These are phyloP conservation scores for Magnaporthiopsis incrustans DNA, from an alignment of 2,329 filamentous ascomycete genomes.

Conservation along the genomic window DNA sequence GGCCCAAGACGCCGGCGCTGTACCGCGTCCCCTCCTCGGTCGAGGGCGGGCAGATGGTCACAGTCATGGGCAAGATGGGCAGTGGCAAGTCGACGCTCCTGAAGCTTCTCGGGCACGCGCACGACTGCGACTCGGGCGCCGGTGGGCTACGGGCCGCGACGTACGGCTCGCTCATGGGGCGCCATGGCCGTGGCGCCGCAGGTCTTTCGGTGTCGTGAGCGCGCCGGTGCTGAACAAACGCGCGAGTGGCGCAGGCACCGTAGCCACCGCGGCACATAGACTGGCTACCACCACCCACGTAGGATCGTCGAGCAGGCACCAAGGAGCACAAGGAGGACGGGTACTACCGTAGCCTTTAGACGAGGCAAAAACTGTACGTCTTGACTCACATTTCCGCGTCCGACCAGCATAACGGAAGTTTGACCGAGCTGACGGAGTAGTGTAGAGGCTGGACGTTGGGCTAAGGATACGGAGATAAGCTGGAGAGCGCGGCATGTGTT, in stretches of 20 bases:
- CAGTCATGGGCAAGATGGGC: constrained; percentile 52
- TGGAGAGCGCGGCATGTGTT: too few relatives aligned
- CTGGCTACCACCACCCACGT: constrained; percentile 65
- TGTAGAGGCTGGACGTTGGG: too few relatives aligned
- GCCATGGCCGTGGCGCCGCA: constrained; percentile 58
- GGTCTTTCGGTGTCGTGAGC: constrained; percentile 56
- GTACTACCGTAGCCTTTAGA: constrained; percentile 4
- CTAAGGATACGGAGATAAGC: too few relatives aligned
- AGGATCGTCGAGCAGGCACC: too few relatives aligned
- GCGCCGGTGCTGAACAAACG: constrained; percentile 50
- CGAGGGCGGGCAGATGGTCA: constrained; percentile 35
- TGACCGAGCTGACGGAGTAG: too few relatives aligned
- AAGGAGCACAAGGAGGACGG: too few relatives aligned
- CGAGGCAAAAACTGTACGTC: background rate
- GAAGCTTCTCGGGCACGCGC: constrained; percentile 53
- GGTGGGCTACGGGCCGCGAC: constrained; percentile 50
- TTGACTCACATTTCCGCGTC: background rate
- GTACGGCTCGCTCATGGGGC: constrained; percentile 50
- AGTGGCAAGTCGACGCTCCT: constrained; percentile 55
- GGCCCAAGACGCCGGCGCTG: background rate
- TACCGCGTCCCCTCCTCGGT: constrained; percentile 3
- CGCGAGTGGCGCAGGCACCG: constrained; percentile 9
- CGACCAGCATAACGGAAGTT: too few relatives aligned
- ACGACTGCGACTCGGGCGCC: constrained; percentile 45
- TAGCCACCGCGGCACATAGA: constrained; percentile 57